Evolutionary conservation across 495 filamentous ascomycete genomes (phyloP).

Genomic region (Evansstolkia leycettana): DNA sequence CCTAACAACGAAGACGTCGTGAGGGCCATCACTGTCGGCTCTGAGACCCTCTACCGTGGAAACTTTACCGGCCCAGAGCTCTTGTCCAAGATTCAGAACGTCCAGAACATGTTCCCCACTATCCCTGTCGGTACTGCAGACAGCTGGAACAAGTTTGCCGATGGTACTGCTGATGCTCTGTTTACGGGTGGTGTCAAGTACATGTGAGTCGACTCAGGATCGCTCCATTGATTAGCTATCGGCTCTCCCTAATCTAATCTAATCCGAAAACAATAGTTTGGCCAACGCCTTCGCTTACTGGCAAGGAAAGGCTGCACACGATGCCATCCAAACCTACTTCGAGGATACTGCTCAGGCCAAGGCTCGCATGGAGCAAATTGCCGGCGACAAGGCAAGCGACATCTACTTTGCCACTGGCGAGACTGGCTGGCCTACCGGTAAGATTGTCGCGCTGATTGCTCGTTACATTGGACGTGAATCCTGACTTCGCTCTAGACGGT

Average conservation of each 20-base stretch:
- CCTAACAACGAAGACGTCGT: constrained; percentile 44
- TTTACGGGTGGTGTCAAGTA: constrained; percentile 50
- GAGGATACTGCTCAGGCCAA: constrained; percentile 63
- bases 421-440: constrained; percentile 57
- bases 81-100: constrained; percentile 47
- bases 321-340: constrained; percentile 59
- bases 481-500: constrained; percentile 22
- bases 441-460: constrained; percentile 1
- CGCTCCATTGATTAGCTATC: too few relatives aligned
- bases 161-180: constrained; percentile 60
- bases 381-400: constrained; percentile 35
- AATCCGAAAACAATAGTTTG: constrained; percentile 23
- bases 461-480: background rate
- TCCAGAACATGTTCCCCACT: constrained; percentile 38
- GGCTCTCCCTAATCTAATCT: too few relatives aligned
- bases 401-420: constrained; percentile 68
- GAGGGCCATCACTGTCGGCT: constrained; percentile 68
- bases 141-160: constrained; percentile 69
- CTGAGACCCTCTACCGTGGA: constrained; percentile 63
- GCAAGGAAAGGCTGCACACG: constrained; percentile 52
- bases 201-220: constrained; percentile 26
- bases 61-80: constrained; percentile 55
- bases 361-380: constrained; percentile 50
- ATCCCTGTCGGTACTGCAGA: constrained; percentile 67
- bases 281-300: constrained; percentile 81